These are phyloP conservation scores for Phialophora expanda DNA, from an alignment of 2,329 filamentous ascomycete species.

Conservation along the genomic window DNA sequence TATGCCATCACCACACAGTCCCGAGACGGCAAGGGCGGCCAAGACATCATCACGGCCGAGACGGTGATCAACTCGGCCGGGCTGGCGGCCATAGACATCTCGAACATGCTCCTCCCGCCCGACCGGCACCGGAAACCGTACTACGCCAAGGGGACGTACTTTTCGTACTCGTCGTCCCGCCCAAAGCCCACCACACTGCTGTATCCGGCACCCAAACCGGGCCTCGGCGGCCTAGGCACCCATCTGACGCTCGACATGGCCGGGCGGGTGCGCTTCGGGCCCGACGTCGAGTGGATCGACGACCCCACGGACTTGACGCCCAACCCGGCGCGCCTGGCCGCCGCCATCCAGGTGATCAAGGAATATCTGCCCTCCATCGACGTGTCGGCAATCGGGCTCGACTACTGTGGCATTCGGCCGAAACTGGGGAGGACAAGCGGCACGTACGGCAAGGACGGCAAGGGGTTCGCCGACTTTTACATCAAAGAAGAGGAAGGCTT, in stretches of 20 bases:
- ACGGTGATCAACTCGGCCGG: slow-evolving; percentile 86
- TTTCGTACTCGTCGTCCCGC: slow-evolving; percentile 72
- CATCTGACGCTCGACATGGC: slow-evolving; percentile 89
- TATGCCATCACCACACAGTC: slow-evolving; percentile 69
- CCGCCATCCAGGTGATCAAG: slow-evolving; percentile 75
- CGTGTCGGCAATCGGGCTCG: slow-evolving; percentile 67
- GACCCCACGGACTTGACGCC: slow-evolving; percentile 74
- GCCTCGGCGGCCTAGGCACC: slow-evolving; percentile 86
- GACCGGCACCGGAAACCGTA: slow-evolving; percentile 65
- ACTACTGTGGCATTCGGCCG: slow-evolving; percentile 91
- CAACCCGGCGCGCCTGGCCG: slow-evolving; percentile 64
- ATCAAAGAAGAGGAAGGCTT: slow-evolving; percentile 78
- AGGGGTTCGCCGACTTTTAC: slow-evolving; percentile 82
- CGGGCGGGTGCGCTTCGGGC: slow-evolving; percentile 86
- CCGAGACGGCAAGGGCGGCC: slow-evolving; percentile 42
- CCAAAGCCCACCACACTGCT: slow-evolving; percentile 75
- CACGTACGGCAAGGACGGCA: slow-evolving; percentile 57
- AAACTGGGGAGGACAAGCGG: slow-evolving; percentile 74
- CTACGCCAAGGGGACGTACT: slow-evolving; percentile 96
- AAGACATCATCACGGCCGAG: slow-evolving; percentile 69
- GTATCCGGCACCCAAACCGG: slow-evolving; percentile 84
- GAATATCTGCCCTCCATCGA: slow-evolving; percentile 79
- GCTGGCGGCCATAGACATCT: slow-evolving; percentile 73
- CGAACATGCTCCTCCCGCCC: slow-evolving; percentile 77
- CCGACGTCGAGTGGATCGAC: slow-evolving; percentile 90